Evolutionary conservation across 1,284 basidiomycete genomes (phyloP).

Genomic region (Ceraceosorus guamensis): DNA sequence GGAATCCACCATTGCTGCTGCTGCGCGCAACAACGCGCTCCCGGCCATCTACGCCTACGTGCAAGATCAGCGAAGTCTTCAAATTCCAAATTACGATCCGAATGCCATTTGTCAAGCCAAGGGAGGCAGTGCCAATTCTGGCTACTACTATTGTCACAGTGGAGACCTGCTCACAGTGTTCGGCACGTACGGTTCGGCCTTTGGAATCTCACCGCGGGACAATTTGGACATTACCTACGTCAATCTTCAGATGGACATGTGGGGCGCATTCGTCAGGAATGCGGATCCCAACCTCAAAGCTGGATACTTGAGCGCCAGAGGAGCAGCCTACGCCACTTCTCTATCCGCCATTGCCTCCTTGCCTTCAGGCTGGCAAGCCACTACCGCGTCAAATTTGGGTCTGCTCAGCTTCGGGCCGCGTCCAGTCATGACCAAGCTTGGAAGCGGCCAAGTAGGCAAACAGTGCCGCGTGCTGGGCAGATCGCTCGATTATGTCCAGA

Average conservation of each 20-base stretch:
- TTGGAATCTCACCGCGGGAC: slow-evolving; percentile 8
- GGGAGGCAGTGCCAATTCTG: not conserved
- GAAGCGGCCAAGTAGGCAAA: slow-evolving; percentile 12
- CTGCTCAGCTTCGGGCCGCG: slow-evolving; percentile 18
- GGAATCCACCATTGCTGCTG: slow-evolving; percentile 5
- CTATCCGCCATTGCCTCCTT: not conserved
- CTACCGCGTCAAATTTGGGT: slow-evolving; percentile 6
- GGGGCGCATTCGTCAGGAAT: slow-evolving; percentile 6
- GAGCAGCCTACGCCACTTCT: not conserved
- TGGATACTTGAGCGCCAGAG: slow-evolving; percentile 2
- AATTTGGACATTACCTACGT: slow-evolving; percentile 5
- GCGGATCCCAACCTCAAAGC: slow-evolving; percentile 8
- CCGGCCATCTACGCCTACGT: slow-evolving; percentile 10
- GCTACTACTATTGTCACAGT: slow-evolving; percentile 8
- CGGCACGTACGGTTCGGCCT: slow-evolving; percentile 7
- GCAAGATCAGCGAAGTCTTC: slow-evolving; percentile 7
- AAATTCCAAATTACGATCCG: slow-evolving; percentile 16
- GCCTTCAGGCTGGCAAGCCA: slow-evolving; percentile 9
- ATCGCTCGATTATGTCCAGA: slow-evolving; percentile 15
- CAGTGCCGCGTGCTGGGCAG: slow-evolving; percentile 21
- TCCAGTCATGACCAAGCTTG: slow-evolving; percentile 17
- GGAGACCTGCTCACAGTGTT: slow-evolving; percentile 16
- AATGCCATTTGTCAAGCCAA: not conserved
- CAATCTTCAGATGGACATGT: slow-evolving; percentile 6
- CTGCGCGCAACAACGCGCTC: slow-evolving; percentile 4